phyloP scores from a whole-genome alignment of 352 stramenopile species.

The Globisporangium apiculatum region DNA sequence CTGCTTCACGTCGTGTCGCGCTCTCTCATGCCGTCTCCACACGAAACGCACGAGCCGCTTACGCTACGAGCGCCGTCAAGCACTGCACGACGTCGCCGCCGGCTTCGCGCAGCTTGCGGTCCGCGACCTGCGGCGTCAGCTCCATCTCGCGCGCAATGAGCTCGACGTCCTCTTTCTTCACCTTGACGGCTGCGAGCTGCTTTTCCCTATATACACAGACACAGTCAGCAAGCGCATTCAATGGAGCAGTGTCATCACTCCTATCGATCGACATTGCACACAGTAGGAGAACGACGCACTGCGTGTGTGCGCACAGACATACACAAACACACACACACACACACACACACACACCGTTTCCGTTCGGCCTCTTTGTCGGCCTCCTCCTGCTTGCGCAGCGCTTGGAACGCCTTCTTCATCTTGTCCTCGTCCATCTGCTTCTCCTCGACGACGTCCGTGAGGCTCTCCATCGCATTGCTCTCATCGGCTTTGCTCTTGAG shows the following conservation, averaged over 20 bases:
- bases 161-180: conserved; percentile 76
- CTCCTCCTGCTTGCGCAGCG: conserved; percentile 73
- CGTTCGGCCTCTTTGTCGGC: conserved; percentile 76
- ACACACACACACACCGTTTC: conserved; percentile 26
- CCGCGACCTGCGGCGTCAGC: conserved; percentile 57
- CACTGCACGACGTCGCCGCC: conserved; percentile 66
- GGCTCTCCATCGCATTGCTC: conserved; percentile 75
- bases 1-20: neutral
- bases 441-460: conserved; percentile 81
- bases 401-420: conserved; percentile 78
- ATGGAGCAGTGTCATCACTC: too few relatives aligned
- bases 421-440: conserved; percentile 87
- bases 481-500: conserved; percentile 80
- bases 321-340: neutral
- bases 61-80: conserved; percentile 49
- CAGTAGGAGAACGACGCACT: neutral
- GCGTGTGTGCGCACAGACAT: neutral
- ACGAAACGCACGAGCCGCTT: neutral
- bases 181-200: conserved; percentile 71
- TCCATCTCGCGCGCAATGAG: conserved; percentile 78
- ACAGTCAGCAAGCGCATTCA: too few relatives aligned
- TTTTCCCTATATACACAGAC: conserved; percentile 35
- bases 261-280: neutral
- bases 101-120: conserved; percentile 80
- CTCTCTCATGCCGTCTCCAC: neutral